These are phyloP conservation scores for Trichoderma gamsii DNA, from an alignment of 495 filamentous ascomycete genomes.

Conservation along the genomic window DNA sequence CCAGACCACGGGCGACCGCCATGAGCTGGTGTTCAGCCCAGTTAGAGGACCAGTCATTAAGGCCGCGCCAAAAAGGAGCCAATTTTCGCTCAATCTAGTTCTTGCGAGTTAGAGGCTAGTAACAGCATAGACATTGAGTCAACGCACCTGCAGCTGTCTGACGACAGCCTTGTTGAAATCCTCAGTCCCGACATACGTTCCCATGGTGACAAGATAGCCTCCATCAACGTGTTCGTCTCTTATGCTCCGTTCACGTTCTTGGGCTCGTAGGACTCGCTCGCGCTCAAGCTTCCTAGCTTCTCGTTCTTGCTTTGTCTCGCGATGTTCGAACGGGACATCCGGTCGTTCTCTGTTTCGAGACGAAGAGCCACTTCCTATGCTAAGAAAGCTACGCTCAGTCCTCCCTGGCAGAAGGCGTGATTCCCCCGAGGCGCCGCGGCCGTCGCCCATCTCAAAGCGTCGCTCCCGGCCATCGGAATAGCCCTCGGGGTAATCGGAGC, in stretches of 20 bases:
- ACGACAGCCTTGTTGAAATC: constrained; percentile 90
- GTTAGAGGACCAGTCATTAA: constrained; percentile 79
- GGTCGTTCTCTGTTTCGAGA: constrained; percentile 21
- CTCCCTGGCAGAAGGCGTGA: constrained; percentile 26
- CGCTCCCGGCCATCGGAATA: not conserved
- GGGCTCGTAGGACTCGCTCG: constrained; percentile 64
- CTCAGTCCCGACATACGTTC: constrained; percentile 84
- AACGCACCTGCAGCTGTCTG: constrained; percentile 79
- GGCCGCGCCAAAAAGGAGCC: constrained; percentile 90
- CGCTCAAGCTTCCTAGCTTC: constrained; percentile 80
- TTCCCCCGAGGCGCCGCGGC: constrained; percentile 9
- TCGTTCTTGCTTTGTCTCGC: constrained; percentile 86
- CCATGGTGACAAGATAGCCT: constrained; percentile 89
- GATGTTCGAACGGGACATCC: constrained; percentile 45
- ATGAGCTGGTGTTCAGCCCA: constrained; percentile 94
- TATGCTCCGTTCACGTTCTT: constrained; percentile 88
- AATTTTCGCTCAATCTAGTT: constrained; percentile 80
- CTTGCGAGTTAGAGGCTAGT: constrained; percentile 16
- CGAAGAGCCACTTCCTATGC: constrained; percentile 19
- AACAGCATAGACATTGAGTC: not conserved
- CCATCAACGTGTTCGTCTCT: constrained; percentile 91
- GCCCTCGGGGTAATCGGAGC: constrained; percentile 34
- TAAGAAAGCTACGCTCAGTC: constrained; percentile 26
- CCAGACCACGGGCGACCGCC: constrained; percentile 78
- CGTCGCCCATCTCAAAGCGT: not conserved